Conservation (phyloP, 129 eudicot species). For the Heracleum sosnowskyi region DNA sequence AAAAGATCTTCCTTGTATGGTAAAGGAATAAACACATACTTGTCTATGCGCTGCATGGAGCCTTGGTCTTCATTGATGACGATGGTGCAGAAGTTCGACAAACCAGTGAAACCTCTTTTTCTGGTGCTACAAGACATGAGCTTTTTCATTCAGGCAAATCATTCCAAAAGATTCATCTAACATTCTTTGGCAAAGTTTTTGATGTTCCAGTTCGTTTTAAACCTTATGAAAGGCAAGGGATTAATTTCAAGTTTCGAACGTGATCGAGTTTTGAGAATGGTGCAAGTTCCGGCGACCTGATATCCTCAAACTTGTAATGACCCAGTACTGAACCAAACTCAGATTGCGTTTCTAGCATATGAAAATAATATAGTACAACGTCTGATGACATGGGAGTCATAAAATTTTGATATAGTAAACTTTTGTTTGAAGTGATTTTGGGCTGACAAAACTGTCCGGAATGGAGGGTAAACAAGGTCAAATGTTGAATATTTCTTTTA, state of each 20-base stretch:
- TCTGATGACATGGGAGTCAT: no score
- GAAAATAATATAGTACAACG: no score
- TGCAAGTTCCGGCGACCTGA: neutral
- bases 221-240: neutral
- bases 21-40: no score
- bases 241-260: neutral
- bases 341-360: neutral
- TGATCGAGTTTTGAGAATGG: neutral
- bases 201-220: neutral
- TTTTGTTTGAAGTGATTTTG: conserved; percentile 27
- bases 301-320: neutral
- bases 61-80: no score
- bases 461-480: conserved; percentile 58
- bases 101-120: no score
- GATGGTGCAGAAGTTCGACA: no score
- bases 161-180: no score
- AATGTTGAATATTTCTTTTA: conserved; percentile 15
- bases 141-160: neutral
- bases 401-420: no score
- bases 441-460: conserved; percentile 38
- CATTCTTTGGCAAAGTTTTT: neutral
- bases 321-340: neutral
- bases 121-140: neutral
- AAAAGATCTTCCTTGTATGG: neutral
- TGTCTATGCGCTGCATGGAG: no score